A percentile compares a stretch with the other conserved stretches of the same genome.
These are phyloP conservation scores for Spizellomyces sp. DNA, from an alignment of 192 early-diverging fungal species.

Conservation along the genomic window DNA sequence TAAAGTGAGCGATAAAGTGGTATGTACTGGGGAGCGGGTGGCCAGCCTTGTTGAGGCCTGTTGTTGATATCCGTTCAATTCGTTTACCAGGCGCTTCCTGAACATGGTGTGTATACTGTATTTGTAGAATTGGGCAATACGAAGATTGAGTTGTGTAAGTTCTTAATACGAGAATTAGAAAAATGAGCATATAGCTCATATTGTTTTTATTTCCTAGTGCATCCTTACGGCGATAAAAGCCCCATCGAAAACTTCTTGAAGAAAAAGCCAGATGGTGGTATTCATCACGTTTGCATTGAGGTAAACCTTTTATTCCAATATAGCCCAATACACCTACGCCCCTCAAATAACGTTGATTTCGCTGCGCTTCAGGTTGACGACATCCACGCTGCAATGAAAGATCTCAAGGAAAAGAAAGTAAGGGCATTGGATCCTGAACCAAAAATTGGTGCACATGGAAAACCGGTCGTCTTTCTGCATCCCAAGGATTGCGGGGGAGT, in stretches of 20 bases:
- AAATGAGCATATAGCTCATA: background rate
- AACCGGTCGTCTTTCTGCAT: constrained; percentile 79
- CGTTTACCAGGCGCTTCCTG: constrained; percentile 59
- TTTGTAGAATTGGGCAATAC: constrained; percentile 86
- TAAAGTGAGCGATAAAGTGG: constrained; percentile 67
- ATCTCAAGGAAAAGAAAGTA: constrained; percentile 64
- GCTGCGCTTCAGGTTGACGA: constrained; percentile 54
- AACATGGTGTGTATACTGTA: constrained; percentile 85
- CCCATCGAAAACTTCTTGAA: constrained; percentile 78
- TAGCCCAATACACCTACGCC: background rate
- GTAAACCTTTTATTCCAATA: constrained; percentile 25
- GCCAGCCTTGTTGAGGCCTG: background rate
- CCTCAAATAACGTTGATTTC: background rate
- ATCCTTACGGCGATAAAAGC: constrained; percentile 72
- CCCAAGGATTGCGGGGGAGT: constrained; percentile 85
- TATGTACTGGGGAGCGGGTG: constrained; percentile 26
- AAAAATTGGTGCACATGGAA: constrained; percentile 81
- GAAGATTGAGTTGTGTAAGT: constrained; percentile 74
- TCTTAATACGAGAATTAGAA: background rate
- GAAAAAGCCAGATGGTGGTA: constrained; percentile 79
- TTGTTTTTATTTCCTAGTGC: constrained; percentile 39
- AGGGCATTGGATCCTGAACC: constrained; percentile 69
- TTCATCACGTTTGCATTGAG: constrained; percentile 84
- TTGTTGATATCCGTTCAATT: background rate
- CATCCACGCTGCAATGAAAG: constrained; percentile 66